phyloP scores from a whole-genome alignment of 1,284 basidiomycete species.

The Athelia sp. region DNA sequence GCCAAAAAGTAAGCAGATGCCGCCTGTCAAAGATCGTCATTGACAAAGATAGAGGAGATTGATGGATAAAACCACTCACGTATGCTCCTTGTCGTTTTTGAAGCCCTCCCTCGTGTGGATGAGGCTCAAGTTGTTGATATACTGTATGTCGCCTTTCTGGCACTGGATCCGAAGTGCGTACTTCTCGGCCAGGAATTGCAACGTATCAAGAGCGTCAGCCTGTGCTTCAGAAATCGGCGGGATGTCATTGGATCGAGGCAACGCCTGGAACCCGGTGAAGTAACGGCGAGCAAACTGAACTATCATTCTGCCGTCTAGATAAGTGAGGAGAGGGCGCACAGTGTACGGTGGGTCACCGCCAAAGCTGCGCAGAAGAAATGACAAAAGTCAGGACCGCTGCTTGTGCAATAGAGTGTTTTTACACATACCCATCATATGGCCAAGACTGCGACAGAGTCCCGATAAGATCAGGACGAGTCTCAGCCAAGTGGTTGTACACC shows the following conservation, averaged over 20 bases:
- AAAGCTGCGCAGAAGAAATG: constrained; percentile 24
- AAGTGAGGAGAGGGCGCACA: constrained; percentile 33
- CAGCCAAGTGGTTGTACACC: constrained; percentile 41
- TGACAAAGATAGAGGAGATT: neutral
- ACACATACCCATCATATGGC: constrained; percentile 33
- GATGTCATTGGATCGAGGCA: constrained; percentile 29
- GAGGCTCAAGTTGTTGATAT: constrained; percentile 40
- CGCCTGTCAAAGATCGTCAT: constrained; percentile 12
- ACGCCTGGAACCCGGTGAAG: constrained; percentile 33
- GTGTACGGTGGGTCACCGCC: constrained; percentile 32
- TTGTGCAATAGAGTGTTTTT: too few relatives aligned
- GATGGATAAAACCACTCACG: constrained; percentile 15
- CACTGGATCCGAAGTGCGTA: constrained; percentile 40
- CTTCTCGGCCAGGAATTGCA: constrained; percentile 41
- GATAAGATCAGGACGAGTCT: constrained; percentile 38
- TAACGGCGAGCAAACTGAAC: constrained; percentile 42
- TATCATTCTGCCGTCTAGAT: constrained; percentile 33
- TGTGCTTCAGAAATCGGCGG: constrained; percentile 45
- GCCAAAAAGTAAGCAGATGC: constrained; percentile 15
- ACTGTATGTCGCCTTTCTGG: constrained; percentile 46
- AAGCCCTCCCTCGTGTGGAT: constrained; percentile 42
- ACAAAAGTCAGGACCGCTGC: too few relatives aligned
- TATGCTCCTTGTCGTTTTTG: constrained; percentile 31
- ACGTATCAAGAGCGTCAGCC: constrained; percentile 39
- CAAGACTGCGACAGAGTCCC: constrained; percentile 34